Percentiles rank a stretch among this genome's conserved stretches.
phyloP scores from a whole-genome alignment of 225 moss, liverwort and hornwort species.

The Sphagnum contortum region DNA sequence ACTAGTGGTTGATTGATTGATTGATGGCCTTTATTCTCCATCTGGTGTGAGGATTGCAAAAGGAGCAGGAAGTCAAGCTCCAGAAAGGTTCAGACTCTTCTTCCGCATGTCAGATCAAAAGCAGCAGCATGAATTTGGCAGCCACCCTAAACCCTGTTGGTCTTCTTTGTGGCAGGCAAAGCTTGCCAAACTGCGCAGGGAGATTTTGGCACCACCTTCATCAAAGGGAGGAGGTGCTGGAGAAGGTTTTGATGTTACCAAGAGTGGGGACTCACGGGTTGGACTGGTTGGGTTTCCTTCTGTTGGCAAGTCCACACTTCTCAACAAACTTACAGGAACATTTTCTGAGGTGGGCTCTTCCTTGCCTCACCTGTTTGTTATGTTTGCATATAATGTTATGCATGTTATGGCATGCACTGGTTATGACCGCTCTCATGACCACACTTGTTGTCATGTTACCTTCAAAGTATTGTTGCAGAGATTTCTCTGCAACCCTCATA shows the following conservation, averaged over 20 bases:
- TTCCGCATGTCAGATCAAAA: neutral
- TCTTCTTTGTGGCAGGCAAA: slow-evolving; percentile 38
- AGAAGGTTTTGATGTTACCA: slow-evolving; percentile 94
- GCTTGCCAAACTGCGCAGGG: slow-evolving; percentile 71
- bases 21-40: too few relatives aligned
- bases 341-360: slow-evolving; percentile 60
- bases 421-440: too few relatives aligned
- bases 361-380: neutral
- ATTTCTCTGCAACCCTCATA: too few relatives aligned
- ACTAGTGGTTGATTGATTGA: too few relatives aligned
- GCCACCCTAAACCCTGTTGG: too few relatives aligned
- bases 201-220: slow-evolving; percentile 74
- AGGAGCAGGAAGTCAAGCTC: neutral
- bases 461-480: too few relatives aligned
- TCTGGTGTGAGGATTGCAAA: neutral
- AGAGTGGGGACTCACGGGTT: slow-evolving; percentile 88
- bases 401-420: too few relatives aligned
- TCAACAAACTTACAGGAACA: slow-evolving; percentile 93
- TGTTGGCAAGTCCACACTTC: slow-evolving; percentile 91
- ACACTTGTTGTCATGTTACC: too few relatives aligned
- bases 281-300: slow-evolving; percentile 91
- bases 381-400: neutral
- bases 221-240: slow-evolving; percentile 86
- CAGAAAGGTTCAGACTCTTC: neutral
- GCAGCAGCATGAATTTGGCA: too few relatives aligned